Conservation (phyloP, 2,329 filamentous ascomycete genomes). For the Cladosporium sp. region DNA sequence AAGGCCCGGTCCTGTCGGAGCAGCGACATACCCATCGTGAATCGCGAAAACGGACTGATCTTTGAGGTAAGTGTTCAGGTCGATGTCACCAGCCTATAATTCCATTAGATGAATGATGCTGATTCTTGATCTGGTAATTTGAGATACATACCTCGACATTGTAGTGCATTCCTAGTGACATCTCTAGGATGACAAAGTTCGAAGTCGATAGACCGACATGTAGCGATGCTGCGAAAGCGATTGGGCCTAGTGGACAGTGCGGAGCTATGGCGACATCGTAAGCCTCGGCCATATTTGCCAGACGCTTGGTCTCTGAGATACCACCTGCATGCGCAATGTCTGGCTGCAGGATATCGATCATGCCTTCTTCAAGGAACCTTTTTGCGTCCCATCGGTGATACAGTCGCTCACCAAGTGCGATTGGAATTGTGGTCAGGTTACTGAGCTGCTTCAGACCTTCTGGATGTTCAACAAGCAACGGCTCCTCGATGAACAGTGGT, state of each 20-base stretch:
- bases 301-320: conserved; percentile 65
- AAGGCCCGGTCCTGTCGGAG: conserved; percentile 19
- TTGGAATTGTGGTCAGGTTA: conserved; percentile 55
- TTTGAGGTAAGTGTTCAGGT: conserved; percentile 40
- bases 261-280: conserved; percentile 70
- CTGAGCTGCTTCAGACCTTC: conserved; percentile 60
- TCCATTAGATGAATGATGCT: too few relatives aligned
- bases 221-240: conserved; percentile 65
- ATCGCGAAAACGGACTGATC: conserved; percentile 22
- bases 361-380: conserved; percentile 62
- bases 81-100: conserved; percentile 49
- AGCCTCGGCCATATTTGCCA: conserved; percentile 65
- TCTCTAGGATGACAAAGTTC: conserved; percentile 71
- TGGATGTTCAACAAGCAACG: conserved; percentile 63
- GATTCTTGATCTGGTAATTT: too few relatives aligned
- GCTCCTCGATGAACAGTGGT: conserved; percentile 70
- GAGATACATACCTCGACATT: conserved; percentile 46
- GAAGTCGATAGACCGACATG: conserved; percentile 58
- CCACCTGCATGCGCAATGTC: conserved; percentile 68
- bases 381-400: conserved; percentile 70
- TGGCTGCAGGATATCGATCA: conserved; percentile 65
- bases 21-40: conserved; percentile 20
- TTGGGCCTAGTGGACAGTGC: conserved; percentile 67
- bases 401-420: conserved; percentile 67
- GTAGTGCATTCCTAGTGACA: conserved; percentile 76